Evolutionary conservation across 306 rosid species (phyloP), one percentile per base, ranked within the genome.

Genomic region (Fagus sylvatica): DNA sequence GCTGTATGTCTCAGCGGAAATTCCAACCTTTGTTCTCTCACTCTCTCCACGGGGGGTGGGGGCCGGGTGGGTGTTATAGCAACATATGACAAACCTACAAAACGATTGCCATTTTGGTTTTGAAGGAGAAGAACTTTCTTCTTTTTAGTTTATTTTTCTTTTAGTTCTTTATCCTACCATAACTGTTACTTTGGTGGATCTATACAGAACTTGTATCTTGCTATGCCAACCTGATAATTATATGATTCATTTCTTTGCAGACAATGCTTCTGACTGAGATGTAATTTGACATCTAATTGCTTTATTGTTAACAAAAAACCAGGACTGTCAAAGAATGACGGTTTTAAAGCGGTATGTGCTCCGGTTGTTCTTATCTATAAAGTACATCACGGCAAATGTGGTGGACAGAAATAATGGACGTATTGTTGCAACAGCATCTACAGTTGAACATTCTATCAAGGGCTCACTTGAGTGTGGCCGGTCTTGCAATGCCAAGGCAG

Each of bases 401-500:
- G 85, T 96, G 30, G 99, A 93, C 71, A 81, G 99, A 82, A 95
- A 87, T 82, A 88, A 86, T 43, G 97, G 98, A 22, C 81, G 96
- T 67, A 88, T 91, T 74, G 94, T 95, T 22, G 93, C 79, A 73
- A 81, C 93, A 37, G 85, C 93, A 32, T 95, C 99, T 40, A 85
- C 96, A 1, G 91, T 82, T 32, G 99, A 95, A 81, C 98, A 82
- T 48, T 64, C 84, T 74, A 87, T 95, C 69, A 93, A 95, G 85
- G 85, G 76, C 74, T 89, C 98, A 5, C 90, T 95, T 3, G 98
- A 95, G 83, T 92, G 98, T 36, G 90, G 94, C 54, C 85, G 96
- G 48, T 87, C 97, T 40, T 91, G 97, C 81, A 93, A 95, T 17
- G 98, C 99, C 6, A 95, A 95, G 84, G 94, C 99, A 32, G 99